Evolutionary conservation across 148 eudicot species (phyloP), one percentile per base, ranked within the genome.

Genomic region (Camellia sinensis): DNA sequence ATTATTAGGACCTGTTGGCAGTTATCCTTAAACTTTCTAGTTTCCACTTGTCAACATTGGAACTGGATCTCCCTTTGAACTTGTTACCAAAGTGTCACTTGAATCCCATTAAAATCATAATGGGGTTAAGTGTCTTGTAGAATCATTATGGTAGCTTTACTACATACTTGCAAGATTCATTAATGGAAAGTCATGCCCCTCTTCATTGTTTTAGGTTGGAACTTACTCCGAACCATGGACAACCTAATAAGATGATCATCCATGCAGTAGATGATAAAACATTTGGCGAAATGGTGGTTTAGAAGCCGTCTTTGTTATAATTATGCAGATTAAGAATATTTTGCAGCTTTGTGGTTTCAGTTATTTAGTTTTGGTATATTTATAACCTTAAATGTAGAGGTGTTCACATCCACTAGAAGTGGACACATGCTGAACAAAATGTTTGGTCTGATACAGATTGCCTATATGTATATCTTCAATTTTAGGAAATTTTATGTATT

Each of bases 231-330:
- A 61, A 19, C n/a, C 21, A 61, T 18, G 65, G 73, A 69, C 53
- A 44, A 69, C 22, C 73, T 69, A 43, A 48, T 48, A 48, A 68
- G 72, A 68, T 68, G 52, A 48, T 69, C 73, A 43, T 69, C 13
- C 4, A 14, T 69, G 22, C 53, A 17, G 53, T 48, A 69, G 41
- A 13, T 40, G 40, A 14, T 67, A 41, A 48, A 69, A 9, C 43
- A 69, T 69, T 21, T 69, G 43, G 53, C 11, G 5, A 69, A 68
- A 44, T 44, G 50, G 22, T 69, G 44, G 4, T 69, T 11, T 44
- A 44, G 72, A 68, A 44, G 72, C 72, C 52, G 11, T 48, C 52
- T 68, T 6, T 29, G 37, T 29, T 29, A 29, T 29, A 29, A 29
- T 29, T 29, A 19, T 68, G 72, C 52, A 68, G 73, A 44, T 69